phyloP scores from a whole-genome alignment of 2,329 filamentous ascomycete genomes.

The Colletotrichum higginsianum region DNA sequence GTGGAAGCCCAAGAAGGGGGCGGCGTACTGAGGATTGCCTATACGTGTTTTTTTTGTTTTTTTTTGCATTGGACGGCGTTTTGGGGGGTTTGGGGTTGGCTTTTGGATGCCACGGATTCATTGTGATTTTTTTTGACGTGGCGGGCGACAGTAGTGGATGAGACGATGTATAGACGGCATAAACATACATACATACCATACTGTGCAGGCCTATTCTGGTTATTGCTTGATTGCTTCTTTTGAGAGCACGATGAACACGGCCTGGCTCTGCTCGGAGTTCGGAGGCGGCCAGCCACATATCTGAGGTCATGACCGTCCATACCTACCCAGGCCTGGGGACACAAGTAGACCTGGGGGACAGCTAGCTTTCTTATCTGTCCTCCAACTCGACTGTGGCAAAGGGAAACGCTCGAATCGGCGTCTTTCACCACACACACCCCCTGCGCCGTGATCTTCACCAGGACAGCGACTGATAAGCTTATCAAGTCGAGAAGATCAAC shows the following conservation, averaged over 20 bases:
- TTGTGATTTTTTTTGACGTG: neutral
- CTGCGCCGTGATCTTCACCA: conserved; percentile 16
- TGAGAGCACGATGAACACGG: too few relatives aligned
- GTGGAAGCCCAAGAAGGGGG: conserved; percentile 34
- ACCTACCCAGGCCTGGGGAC: too few relatives aligned
- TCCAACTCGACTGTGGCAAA: too few relatives aligned
- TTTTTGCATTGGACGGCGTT: conserved; percentile 24
- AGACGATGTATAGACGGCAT: neutral
- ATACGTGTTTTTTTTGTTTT: neutral
- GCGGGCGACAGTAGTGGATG: neutral
- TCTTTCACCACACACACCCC: conserved; percentile 1
- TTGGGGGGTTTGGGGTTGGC: neutral
- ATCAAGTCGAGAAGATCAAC: conserved; percentile 20
- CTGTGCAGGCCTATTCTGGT: too few relatives aligned
- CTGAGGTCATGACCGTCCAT: too few relatives aligned
- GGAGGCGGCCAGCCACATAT: too few relatives aligned
- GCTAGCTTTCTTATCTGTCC: too few relatives aligned
- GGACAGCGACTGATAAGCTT: conserved; percentile 36
- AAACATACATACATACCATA: neutral
- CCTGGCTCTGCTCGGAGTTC: too few relatives aligned
- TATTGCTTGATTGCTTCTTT: too few relatives aligned
- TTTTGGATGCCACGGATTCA: neutral
- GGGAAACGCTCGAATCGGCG: neutral
- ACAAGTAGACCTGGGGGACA: too few relatives aligned
- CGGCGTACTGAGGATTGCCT: neutral